Evolutionary conservation across 2,329 filamentous ascomycete species (phyloP).

Genomic region (Helotiales sp.): DNA sequence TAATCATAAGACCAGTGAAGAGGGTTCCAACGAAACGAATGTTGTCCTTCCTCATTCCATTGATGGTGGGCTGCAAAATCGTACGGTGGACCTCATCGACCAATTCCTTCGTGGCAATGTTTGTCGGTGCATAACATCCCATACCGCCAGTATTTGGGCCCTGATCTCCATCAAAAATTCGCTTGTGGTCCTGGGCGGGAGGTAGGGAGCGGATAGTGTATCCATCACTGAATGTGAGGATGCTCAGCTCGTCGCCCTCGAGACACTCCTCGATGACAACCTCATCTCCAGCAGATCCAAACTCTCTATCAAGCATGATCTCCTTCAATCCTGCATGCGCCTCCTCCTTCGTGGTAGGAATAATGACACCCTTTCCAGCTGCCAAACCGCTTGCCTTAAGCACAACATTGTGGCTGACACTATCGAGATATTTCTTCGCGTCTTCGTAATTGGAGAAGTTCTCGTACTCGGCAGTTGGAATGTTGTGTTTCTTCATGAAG

Average conservation of each 20-base stretch:
- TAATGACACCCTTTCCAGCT: conserved; percentile 93
- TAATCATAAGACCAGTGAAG: conserved; percentile 94
- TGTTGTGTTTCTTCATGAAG: conserved; percentile 89
- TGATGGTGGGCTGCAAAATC: conserved; percentile 85
- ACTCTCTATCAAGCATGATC: conserved; percentile 88
- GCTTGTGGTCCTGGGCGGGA: conserved; percentile 95
- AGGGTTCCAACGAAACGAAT: conserved; percentile 73
- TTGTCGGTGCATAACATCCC: conserved; percentile 95
- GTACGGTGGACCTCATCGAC: conserved; percentile 75
- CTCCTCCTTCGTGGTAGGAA: conserved; percentile 67
- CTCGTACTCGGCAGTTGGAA: conserved; percentile 87
- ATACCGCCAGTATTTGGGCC: conserved; percentile 97
- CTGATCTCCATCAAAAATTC: conserved; percentile 84
- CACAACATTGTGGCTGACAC: conserved; percentile 71
- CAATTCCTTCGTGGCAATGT: conserved; percentile 66
- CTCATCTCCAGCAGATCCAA: conserved; percentile 78
- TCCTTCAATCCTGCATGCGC: conserved; percentile 78
- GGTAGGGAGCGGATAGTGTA: conserved; percentile 80
- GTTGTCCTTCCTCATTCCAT: conserved; percentile 82
- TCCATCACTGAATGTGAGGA: conserved; percentile 90
- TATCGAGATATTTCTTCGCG: conserved; percentile 73
- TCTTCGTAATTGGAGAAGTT: conserved; percentile 80
- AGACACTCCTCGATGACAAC: conserved; percentile 96
- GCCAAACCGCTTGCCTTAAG: conserved; percentile 94
- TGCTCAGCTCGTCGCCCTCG: conserved; percentile 86